A percentile compares a stretch with the other conserved stretches of the same genome.
phyloP scores from a whole-genome alignment of 768 basidiomycete species.

The Boletus reticulatus region DNA sequence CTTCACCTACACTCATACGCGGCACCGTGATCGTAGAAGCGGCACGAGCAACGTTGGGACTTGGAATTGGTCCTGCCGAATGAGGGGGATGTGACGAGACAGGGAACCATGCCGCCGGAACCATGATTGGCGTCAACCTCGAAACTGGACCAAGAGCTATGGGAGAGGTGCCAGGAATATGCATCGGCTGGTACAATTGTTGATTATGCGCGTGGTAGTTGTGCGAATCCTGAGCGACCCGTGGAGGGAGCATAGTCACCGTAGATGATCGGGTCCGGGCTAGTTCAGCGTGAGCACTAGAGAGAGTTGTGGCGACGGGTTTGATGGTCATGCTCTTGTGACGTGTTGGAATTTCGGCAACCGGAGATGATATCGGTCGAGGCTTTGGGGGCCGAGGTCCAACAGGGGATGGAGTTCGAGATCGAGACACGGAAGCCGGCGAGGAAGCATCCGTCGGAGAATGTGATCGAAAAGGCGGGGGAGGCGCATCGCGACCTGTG shows the following conservation, averaged over 20 bases:
- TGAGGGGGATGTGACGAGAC: slow-evolving; percentile 4
- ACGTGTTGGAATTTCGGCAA: slow-evolving; percentile 25
- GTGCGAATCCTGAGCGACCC: slow-evolving; percentile 28
- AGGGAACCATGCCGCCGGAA: slow-evolving; percentile 19
- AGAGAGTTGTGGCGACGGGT: slow-evolving; percentile 16
- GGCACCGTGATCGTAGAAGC: slow-evolving; percentile 11
- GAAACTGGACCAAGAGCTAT: not conserved
- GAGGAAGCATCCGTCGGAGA: slow-evolving; percentile 26
- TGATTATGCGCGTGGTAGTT: slow-evolving; percentile 33
- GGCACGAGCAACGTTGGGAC: slow-evolving; percentile 10
- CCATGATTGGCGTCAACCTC: slow-evolving; percentile 2
- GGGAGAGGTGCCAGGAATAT: slow-evolving; percentile 22
- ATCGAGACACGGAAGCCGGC: slow-evolving; percentile 30
- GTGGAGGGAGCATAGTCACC: slow-evolving; percentile 24
- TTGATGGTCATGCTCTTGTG: slow-evolving; percentile 32
- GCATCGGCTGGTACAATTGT: slow-evolving; percentile 31
- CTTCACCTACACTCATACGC: slow-evolving; percentile 1
- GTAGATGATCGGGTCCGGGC: slow-evolving; percentile 30
- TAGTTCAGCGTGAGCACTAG: slow-evolving; percentile 21
- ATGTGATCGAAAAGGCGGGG: slow-evolving; percentile 29
- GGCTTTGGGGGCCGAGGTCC: slow-evolving; percentile 44
- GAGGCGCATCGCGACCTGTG: slow-evolving; percentile 26
- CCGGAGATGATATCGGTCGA: slow-evolving; percentile 31
- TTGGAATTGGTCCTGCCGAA: slow-evolving; percentile 15
- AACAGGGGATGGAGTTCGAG: slow-evolving; percentile 47